Base-by-base conservation (phyloP, 1,284 basidiomycete species). In the Pholiota adiposa region DNA sequence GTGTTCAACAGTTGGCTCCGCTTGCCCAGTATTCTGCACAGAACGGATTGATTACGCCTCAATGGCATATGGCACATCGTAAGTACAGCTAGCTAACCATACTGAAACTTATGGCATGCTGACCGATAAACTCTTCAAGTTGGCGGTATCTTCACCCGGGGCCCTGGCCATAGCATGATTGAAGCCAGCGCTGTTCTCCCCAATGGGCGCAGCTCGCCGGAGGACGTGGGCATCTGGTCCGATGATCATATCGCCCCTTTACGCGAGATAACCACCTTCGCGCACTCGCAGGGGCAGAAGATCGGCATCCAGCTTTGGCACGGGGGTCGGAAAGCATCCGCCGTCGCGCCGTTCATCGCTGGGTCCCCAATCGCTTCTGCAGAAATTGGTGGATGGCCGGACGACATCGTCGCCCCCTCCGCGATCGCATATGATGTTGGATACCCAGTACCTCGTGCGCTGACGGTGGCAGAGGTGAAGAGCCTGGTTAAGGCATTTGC, bases 221-320 rank as follows among this genome's bases (percentile, higher is more conserved):
- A 83, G 54, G 80, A 84, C 54, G 48, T 70, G 19, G 93, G 92
- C 0, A 76, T 95, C 57, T 96, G 92, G 91, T 78, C 81, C 5
- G 91, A 93, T 69, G 81, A 80, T 2, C 94, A 96, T 52, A 85
- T 90, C 49, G 80, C 77, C 3, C 81, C 86, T 0, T 79, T 92
- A 55, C 83, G 87, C 68, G 79, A 86, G 34, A 83, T 96, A 60
- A 87, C 92, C 62, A 83, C 89, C 44, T 93, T 92, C 60, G 86
- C 89, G 21, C 92, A 94, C 71, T 81, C 86, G 1, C 86, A 93
- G 64, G 81, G 83, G 55, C 78, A 86, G 60, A 82, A 84, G 62
- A 85, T 94, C 18, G 93, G 86, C 7, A 84, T 96, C 52, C 94
- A 96, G 72, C 82, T 96, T 12, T 86, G 85, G 0, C 93, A 95